phyloP scores from a whole-genome alignment of 345 rosid genomes.

The Rhizophora apiculata region DNA sequence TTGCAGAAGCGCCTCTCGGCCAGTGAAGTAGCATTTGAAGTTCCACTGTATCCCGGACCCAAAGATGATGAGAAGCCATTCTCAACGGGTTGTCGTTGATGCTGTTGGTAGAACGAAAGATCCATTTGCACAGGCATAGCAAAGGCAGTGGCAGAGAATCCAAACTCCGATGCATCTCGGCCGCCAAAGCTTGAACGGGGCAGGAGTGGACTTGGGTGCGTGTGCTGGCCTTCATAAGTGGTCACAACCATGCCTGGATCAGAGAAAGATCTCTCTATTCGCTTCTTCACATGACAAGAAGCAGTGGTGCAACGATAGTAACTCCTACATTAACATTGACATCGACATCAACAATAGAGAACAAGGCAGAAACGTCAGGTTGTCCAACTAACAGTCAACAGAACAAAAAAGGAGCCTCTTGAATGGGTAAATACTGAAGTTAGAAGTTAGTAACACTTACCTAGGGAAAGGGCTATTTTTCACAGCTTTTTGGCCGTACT shows the following conservation, averaged over 20 bases:
- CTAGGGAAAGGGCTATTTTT: conserved; percentile 97
- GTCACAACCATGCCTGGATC: conserved; percentile 86
- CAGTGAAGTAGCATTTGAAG: conserved; percentile 20
- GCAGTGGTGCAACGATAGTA: conserved; percentile 93
- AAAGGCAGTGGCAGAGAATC: conserved; percentile 22
- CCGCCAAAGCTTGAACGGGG: conserved; percentile 46
- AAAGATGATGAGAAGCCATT: conserved; percentile 24
- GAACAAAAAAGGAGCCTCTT: neutral
- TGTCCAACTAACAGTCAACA: neutral
- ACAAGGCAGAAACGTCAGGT: conserved; percentile 12
- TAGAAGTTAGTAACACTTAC: conserved; percentile 26
- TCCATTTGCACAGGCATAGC: conserved; percentile 36
- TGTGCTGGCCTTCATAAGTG: conserved; percentile 94
- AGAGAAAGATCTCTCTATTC: conserved; percentile 74
- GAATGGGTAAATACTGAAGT: conserved; percentile 21
- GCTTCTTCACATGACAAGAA: conserved; percentile 90
- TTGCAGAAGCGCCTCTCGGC: conserved; percentile 40
- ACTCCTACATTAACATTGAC: conserved; percentile 51
- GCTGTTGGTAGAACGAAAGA: conserved; percentile 26
- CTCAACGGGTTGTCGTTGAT: conserved; percentile 30
- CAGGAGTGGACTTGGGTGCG: conserved; percentile 71
- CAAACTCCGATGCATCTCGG: conserved; percentile 27
- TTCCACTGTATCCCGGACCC: conserved; percentile 32
- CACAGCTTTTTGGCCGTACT: conserved; percentile 99
- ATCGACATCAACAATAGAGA: conserved; percentile 2